Conservation (phyloP, 73 alveolate species). For the Blepharisma japonicum region DNA sequence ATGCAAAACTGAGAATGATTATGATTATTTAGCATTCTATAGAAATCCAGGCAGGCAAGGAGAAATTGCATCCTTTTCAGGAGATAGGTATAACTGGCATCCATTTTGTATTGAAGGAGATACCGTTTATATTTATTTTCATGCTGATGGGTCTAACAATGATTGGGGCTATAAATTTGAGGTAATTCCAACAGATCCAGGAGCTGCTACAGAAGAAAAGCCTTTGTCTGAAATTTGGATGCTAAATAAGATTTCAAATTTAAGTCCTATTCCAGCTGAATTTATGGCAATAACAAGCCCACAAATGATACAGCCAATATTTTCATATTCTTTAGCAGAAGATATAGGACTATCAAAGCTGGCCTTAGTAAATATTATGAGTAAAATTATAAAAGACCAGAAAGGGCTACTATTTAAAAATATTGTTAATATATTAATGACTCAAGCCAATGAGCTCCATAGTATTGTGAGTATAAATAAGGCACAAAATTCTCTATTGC, state of each 20-base stretch:
- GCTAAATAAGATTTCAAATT: not conserved
- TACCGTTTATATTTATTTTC: conserved; percentile 23
- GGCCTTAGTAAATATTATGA: not conserved
- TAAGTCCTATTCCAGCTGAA: not conserved
- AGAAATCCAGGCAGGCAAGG: conserved; percentile 30
- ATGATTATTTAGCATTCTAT: conserved; percentile 24
- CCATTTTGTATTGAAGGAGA: conserved; percentile 21
- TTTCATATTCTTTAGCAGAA: not conserved
- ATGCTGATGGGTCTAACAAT: conserved; percentile 24
- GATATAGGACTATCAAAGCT: not conserved
- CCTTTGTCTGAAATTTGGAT: not conserved
- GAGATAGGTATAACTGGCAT: not conserved
- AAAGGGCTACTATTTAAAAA: too few species aligned
- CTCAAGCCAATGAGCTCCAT: not conserved
- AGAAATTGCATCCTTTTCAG: conserved; percentile 4
- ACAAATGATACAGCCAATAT: not conserved
- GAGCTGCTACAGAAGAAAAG: not conserved
- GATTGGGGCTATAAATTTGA: conserved; percentile 27
- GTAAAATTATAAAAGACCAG: too few species aligned
- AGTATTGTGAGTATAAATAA: not conserved
- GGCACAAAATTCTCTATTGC: not conserved
- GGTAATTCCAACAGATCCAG: not conserved
- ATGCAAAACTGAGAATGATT: conserved; percentile 10
- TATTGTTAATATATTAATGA: not conserved
- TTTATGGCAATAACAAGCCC: not conserved